Percentiles rank a stretch among this genome's conserved stretches.
Evolutionary conservation across 805 yeast genomes (phyloP).

Genomic region (Metschnikowia continentalis): DNA sequence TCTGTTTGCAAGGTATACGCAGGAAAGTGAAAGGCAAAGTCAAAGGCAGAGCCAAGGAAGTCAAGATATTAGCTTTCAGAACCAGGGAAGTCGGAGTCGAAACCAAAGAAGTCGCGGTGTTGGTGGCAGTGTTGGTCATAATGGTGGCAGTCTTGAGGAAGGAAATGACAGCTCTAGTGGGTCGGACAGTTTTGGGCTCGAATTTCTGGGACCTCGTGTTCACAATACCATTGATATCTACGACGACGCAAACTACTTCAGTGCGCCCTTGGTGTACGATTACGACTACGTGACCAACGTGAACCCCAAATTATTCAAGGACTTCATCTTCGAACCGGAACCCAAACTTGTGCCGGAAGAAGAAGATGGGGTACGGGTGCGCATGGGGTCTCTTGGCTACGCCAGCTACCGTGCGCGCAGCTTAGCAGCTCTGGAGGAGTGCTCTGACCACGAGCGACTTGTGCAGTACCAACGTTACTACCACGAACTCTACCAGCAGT

Average conservation of each 20-base stretch:
- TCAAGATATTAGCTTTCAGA: too few relatives aligned
- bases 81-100: too few relatives aligned
- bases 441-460: not conserved
- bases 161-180: too few relatives aligned
- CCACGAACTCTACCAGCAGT: constrained; percentile 29
- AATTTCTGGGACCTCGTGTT: not conserved
- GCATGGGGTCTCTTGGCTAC: constrained; percentile 3
- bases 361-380: not conserved
- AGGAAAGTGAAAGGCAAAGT: too few relatives aligned
- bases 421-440: not conserved
- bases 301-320: constrained; percentile 36
- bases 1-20: constrained; percentile 29
- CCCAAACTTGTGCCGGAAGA: not conserved
- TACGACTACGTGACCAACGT: constrained; percentile 33
- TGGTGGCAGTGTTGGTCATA: too few relatives aligned
- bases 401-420: constrained; percentile 2
- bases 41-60: too few relatives aligned
- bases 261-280: constrained; percentile 41
- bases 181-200: too few relatives aligned
- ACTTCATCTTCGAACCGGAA: constrained; percentile 31
- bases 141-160: too few relatives aligned
- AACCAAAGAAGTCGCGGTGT: too few relatives aligned
- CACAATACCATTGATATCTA: constrained; percentile 12
- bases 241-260: constrained; percentile 14
- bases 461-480: constrained; percentile 12